Evolutionary conservation across 2,329 filamentous ascomycete genomes (phyloP).

Genomic region (Hymenoscyphus scutula): DNA sequence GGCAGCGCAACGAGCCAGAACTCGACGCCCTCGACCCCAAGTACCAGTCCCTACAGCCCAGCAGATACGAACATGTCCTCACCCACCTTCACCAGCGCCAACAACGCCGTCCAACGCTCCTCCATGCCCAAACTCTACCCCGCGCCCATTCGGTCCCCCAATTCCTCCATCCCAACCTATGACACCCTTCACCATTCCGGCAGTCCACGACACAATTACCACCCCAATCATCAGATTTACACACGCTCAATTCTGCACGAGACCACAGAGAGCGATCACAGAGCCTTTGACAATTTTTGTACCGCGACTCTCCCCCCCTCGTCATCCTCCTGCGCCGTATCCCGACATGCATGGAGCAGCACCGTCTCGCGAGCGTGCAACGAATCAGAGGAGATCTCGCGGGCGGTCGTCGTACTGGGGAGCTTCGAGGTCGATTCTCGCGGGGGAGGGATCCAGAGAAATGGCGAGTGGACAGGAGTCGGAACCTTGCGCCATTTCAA

Average conservation of each 20-base stretch:
- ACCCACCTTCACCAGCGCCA: neutral
- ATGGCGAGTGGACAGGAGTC: neutral
- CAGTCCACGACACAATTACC: neutral
- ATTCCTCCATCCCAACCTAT: slow-evolving; percentile 5
- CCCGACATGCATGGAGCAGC: slow-evolving; percentile 1
- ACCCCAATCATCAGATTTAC: neutral
- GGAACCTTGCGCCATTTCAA: slow-evolving; percentile 12
- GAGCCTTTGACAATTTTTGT: slow-evolving; percentile 11
- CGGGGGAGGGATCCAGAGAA: neutral
- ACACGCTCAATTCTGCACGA: neutral
- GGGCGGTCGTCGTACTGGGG: slow-evolving; percentile 6
- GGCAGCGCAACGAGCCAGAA: neutral
- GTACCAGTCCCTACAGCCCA: slow-evolving; percentile 1
- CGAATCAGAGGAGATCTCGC: slow-evolving; percentile 10
- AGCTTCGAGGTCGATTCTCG: neutral
- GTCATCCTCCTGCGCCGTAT: slow-evolving; percentile 1
- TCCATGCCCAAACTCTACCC: slow-evolving; percentile 12
- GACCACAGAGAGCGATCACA: neutral
- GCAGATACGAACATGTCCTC: neutral
- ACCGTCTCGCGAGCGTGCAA: slow-evolving; percentile 6
- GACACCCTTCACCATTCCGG: neutral
- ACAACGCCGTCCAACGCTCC: neutral
- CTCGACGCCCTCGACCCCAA: neutral
- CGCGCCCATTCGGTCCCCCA: slow-evolving; percentile 3
- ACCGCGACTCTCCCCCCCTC: slow-evolving; percentile 7